Evolutionary conservation across 2,329 filamentous ascomycete species (phyloP).

Genomic region (Dryadomyces sulphureus): DNA sequence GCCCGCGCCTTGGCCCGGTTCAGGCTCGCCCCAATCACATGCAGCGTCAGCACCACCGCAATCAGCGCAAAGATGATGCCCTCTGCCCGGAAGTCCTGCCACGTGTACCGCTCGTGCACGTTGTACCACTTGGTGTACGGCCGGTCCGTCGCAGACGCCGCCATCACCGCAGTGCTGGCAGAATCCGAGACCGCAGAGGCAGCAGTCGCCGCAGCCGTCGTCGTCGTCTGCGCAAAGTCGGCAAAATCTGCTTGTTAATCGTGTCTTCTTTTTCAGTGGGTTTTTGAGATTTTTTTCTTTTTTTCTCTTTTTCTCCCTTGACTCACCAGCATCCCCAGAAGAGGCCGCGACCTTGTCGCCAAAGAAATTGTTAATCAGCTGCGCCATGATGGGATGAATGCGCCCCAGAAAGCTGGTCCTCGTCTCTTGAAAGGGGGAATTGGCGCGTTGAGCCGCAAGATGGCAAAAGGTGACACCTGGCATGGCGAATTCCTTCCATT

Average conservation of each 20-base stretch:
- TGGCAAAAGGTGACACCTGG: not conserved
- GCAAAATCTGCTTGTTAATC: constrained; percentile 58
- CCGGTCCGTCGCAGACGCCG: constrained; percentile 23
- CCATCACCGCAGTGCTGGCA: constrained; percentile 14
- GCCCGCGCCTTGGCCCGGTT: constrained; percentile 69
- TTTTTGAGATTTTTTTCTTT: not conserved
- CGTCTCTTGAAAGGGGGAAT: not conserved
- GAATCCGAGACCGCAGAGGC: constrained; percentile 27
- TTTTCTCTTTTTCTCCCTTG: not conserved
- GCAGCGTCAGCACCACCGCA: constrained; percentile 57
- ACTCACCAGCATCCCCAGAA: constrained; percentile 48
- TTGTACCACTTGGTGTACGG: constrained; percentile 96
- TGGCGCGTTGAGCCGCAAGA: not conserved
- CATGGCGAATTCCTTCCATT: not conserved
- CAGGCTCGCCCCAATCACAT: constrained; percentile 63
- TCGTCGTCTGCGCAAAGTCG: constrained; percentile 69
- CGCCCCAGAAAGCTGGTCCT: not conserved
- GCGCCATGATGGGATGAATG: constrained; percentile 29
- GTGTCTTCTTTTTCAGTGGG: constrained; percentile 2
- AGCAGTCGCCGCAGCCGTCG: constrained; percentile 41
- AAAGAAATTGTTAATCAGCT: constrained; percentile 53
- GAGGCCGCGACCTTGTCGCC: constrained; percentile 46
- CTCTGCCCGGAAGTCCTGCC: constrained; percentile 78
- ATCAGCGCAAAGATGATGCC: constrained; percentile 67
- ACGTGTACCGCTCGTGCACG: constrained; percentile 76